phyloP scores from a whole-genome alignment of 306 rosid species.

The Malus asiatica region DNA sequence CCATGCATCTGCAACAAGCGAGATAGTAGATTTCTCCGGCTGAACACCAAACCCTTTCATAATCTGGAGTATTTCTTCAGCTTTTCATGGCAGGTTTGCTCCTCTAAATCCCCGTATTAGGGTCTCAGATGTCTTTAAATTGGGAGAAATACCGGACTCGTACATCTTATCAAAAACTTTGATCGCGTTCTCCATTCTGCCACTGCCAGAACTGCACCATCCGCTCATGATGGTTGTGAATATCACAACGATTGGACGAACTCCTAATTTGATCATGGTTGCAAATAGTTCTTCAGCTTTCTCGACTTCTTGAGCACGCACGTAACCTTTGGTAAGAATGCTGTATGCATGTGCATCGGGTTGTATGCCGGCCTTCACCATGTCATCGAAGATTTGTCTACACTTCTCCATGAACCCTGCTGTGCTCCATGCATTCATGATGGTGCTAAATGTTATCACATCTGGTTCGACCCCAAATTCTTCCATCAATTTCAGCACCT shows the following conservation, averaged over 20 bases:
- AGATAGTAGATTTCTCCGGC: slow-evolving; percentile 46
- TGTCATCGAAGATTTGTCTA: slow-evolving; percentile 47
- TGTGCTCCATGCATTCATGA: slow-evolving; percentile 79
- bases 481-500: slow-evolving; percentile 60
- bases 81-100: slow-evolving; percentile 61
- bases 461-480: slow-evolving; percentile 58
- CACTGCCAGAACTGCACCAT: slow-evolving; percentile 61
- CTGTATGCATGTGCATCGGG: slow-evolving; percentile 65
- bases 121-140: slow-evolving; percentile 70
- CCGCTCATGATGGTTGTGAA: slow-evolving; percentile 64
- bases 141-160: slow-evolving; percentile 50
- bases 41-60: slow-evolving; percentile 47
- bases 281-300: slow-evolving; percentile 55
- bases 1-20: slow-evolving; percentile 67
- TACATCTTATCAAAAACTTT: slow-evolving; percentile 50
- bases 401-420: slow-evolving; percentile 63
- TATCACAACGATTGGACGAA: slow-evolving; percentile 59
- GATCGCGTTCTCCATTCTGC: slow-evolving; percentile 59
- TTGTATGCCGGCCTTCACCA: slow-evolving; percentile 58
- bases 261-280: slow-evolving; percentile 37
- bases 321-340: slow-evolving; percentile 71
- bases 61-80: slow-evolving; percentile 55
- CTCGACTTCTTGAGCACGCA: slow-evolving; percentile 54
- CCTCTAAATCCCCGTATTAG: slow-evolving; percentile 57
- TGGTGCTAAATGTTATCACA: slow-evolving; percentile 58